Evolutionary conservation across 2,329 filamentous ascomycete genomes (phyloP).

Genomic region (Fusarium chlamydosporum): DNA sequence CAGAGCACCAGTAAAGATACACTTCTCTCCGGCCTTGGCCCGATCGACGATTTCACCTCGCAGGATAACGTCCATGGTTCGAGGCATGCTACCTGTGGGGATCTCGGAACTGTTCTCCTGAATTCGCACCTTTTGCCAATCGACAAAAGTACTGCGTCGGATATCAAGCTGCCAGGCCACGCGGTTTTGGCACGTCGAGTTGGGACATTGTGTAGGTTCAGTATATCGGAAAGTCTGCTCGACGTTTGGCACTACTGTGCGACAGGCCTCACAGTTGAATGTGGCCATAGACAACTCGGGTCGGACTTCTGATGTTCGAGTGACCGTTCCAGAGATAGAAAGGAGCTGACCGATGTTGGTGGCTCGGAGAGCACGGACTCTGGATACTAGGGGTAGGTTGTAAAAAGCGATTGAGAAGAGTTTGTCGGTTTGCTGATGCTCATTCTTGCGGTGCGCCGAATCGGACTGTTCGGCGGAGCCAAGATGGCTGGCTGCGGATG

Average conservation of each 20-base stretch:
- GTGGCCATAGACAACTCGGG: conserved; percentile 93
- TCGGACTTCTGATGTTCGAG: conserved; percentile 94
- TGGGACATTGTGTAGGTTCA: conserved; percentile 95
- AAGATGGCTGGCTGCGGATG: conserved; percentile 74
- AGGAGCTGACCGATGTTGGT: conserved; percentile 92
- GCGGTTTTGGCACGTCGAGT: conserved; percentile 87
- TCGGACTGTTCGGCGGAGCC: conserved; percentile 75
- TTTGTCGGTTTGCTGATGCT: conserved; percentile 97
- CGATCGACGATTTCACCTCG: conserved; percentile 98
- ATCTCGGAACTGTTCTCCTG: conserved; percentile 99
- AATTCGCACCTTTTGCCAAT: conserved; percentile 98
- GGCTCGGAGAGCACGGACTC: conserved; percentile 88
- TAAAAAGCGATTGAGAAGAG: conserved; percentile 94
- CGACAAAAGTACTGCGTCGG: conserved; percentile 95
- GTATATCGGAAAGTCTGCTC: conserved; percentile 99
- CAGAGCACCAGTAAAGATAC: conserved; percentile 94
- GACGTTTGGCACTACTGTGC: conserved; percentile 86
- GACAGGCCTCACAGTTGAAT: conserved; percentile 91
- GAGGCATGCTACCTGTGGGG: conserved; percentile 97
- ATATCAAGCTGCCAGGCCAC: conserved; percentile 97
- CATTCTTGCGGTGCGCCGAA: conserved; percentile 80
- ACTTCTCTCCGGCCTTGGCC: conserved; percentile 97
- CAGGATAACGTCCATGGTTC: conserved; percentile 96
- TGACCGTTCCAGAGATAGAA: conserved; percentile 97
- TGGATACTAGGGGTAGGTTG: conserved; percentile 88